Conservation (phyloP, 2,329 filamentous ascomycete genomes). For the Claviceps lovelessii region DNA sequence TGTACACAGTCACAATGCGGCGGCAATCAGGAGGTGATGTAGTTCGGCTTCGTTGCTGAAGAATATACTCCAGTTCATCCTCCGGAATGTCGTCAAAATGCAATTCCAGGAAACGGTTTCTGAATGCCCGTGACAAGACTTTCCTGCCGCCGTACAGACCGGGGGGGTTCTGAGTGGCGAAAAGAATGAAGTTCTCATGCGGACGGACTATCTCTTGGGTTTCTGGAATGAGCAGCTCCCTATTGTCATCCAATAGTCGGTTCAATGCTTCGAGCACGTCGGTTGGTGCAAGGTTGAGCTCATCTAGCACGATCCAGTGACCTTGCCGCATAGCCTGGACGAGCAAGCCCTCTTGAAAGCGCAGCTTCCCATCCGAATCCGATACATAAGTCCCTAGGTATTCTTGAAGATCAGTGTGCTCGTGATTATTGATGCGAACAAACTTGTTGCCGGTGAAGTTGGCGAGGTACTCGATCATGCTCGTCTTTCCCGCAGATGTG, state of each 20-base stretch:
- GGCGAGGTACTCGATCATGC: conserved; percentile 98
- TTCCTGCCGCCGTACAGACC: conserved; percentile 93
- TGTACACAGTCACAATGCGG: conserved; percentile 85
- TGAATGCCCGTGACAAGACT: conserved; percentile 80
- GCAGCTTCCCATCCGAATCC: conserved; percentile 65
- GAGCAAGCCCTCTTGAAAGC: conserved; percentile 84
- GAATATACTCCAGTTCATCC: conserved; percentile 78
- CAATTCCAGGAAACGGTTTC: conserved; percentile 90
- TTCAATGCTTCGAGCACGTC: conserved; percentile 96
- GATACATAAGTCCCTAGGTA: conserved; percentile 93
- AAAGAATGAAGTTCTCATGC: conserved; percentile 92
- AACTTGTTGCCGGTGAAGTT: conserved; percentile 94
- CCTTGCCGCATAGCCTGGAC: conserved; percentile 86
- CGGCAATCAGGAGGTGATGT: conserved; percentile 83
- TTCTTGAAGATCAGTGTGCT: conserved; percentile 95
- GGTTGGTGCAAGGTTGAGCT: conserved; percentile 90
- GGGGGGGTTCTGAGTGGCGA: conserved; percentile 93
- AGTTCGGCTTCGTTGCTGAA: conserved; percentile 73
- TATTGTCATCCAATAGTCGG: conserved; percentile 86
- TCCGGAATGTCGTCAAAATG: conserved; percentile 98
- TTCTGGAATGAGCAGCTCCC: conserved; percentile 88
- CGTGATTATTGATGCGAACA: conserved; percentile 97
- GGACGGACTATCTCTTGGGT: conserved; percentile 88
- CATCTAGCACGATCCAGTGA: conserved; percentile 96
- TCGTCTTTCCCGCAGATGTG: conserved; percentile 94